Evolutionary conservation across 140 eudicot species (phyloP), one percentile per base, ranked within the genome.

Genomic region (Cichorium intybus): DNA sequence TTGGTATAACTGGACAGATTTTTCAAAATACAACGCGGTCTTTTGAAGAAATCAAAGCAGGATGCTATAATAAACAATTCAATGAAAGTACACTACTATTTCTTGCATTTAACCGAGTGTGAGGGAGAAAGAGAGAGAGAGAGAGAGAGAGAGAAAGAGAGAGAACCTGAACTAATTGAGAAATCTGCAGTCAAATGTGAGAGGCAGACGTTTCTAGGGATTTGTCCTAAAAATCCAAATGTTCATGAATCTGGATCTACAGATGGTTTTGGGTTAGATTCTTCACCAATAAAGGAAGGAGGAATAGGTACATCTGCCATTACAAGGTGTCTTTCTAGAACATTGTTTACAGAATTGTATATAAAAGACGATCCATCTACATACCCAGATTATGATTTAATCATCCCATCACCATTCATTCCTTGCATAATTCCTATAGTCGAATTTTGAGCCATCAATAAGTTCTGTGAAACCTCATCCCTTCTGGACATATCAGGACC

Each of bases 171-270:
- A 68, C 82, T 74, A 69, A 71, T 77, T 11, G 83, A 47, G 64
- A 89, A 89, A 55, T 80, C 88, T 3, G 95, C 89, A 12, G 95
- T 82, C 78, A 92, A 75, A 78, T 92, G 96, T 5, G 95, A 81
- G 16, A 92, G 64, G 48, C 96, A 88, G 64, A 88, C 85, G 74
- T 79, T 85, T 57, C 95, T 78, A 24, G 92, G 96, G 29, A 85
- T 88, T 70, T 91, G 95, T 47, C 92, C 85, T 66, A 87, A 78
- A 31, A 80, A 77, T 56, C 96, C 96, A 71, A 73, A 82, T 4
- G 93, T 66, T 26, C 82, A 75, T 17, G 75, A 29, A 57, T 77
- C 82, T 0, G 72, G 75, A 55, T 79, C 95, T 59, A 76, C 58
- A 35, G 73, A 41, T 3, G 77, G 24, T 45, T 84, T 87, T 8